Evolutionary conservation across 2,329 filamentous ascomycete genomes (phyloP).

Genomic region (Corynespora cassiicola): DNA sequence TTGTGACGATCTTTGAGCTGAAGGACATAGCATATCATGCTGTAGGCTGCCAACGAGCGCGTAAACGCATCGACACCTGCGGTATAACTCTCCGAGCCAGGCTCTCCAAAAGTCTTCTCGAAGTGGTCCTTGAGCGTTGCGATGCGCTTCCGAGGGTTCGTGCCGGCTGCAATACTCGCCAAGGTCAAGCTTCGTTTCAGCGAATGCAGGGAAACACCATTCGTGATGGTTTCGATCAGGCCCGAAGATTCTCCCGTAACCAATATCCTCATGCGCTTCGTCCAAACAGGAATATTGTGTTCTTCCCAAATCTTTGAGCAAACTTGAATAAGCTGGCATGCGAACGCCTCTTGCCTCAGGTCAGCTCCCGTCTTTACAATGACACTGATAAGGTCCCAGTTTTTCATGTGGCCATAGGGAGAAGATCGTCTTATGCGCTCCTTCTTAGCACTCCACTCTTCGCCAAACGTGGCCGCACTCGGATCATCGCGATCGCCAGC

Average conservation of each 20-base stretch:
- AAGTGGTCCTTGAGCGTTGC: conserved; percentile 85
- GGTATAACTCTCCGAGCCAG: conserved; percentile 72
- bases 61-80: conserved; percentile 81
- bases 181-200: conserved; percentile 83
- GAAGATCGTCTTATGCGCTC: conserved; percentile 84
- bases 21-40: conserved; percentile 81
- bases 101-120: conserved; percentile 75
- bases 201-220: conserved; percentile 85
- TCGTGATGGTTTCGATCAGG: conserved; percentile 86
- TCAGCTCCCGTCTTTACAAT: conserved; percentile 89
- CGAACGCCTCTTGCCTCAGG: conserved; percentile 83
- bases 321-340: conserved; percentile 81
- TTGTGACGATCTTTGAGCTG: conserved; percentile 89
- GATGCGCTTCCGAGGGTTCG: conserved; percentile 76
- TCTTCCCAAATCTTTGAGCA: conserved; percentile 85
- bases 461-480: conserved; percentile 84
- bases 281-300: conserved; percentile 79
- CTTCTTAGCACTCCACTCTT: conserved; percentile 84
- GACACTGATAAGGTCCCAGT: conserved; percentile 86
- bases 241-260: conserved; percentile 86
- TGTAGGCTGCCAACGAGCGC: conserved; percentile 82
- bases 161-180: conserved; percentile 73
- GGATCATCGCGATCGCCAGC: conserved; percentile 85
- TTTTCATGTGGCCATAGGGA: conserved; percentile 88
- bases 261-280: conserved; percentile 85